These are phyloP conservation scores for Sclerotinia nivalis DNA, from an alignment of 2,329 filamentous ascomycete genomes.

Conservation along the genomic window DNA sequence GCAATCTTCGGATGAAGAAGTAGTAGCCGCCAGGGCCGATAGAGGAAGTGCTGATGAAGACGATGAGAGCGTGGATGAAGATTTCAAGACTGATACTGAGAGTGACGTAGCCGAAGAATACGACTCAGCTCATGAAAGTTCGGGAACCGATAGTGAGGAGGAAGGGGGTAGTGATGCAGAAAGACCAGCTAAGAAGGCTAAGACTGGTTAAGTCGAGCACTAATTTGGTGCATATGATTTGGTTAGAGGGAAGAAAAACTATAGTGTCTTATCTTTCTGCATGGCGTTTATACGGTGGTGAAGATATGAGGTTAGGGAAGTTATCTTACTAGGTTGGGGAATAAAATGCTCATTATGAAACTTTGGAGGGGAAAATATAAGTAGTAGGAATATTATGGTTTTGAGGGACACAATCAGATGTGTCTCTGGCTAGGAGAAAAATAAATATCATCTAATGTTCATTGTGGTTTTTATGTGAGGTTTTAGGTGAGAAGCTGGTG, in stretches of 20 bases:
- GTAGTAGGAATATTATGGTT: not conserved
- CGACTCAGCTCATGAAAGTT: constrained; percentile 88
- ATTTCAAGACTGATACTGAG: constrained; percentile 90
- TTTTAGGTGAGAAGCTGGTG: too few relatives aligned
- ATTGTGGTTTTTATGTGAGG: not conserved
- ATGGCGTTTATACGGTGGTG: constrained; percentile 9
- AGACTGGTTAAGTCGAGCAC: constrained; percentile 30
- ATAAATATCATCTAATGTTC: not conserved
- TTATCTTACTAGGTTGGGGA: not conserved
- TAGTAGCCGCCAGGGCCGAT: constrained; percentile 68
- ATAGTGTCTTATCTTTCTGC: not conserved
- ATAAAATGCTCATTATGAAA: not conserved
- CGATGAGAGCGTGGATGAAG: constrained; percentile 91
- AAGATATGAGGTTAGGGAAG: constrained; percentile 4
- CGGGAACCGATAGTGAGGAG: constrained; percentile 67
- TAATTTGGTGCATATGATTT: not conserved
- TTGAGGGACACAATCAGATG: not conserved
- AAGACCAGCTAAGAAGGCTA: constrained; percentile 52
- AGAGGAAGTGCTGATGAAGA: constrained; percentile 95
- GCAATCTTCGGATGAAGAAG: constrained; percentile 72
- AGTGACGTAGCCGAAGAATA: constrained; percentile 96
- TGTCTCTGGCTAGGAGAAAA: not conserved
- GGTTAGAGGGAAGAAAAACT: not conserved
- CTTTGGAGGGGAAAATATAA: not conserved
- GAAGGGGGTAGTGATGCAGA: constrained; percentile 51